Conservation (phyloP, 2,329 filamentous ascomycete genomes). For the Endothia cerciana region DNA sequence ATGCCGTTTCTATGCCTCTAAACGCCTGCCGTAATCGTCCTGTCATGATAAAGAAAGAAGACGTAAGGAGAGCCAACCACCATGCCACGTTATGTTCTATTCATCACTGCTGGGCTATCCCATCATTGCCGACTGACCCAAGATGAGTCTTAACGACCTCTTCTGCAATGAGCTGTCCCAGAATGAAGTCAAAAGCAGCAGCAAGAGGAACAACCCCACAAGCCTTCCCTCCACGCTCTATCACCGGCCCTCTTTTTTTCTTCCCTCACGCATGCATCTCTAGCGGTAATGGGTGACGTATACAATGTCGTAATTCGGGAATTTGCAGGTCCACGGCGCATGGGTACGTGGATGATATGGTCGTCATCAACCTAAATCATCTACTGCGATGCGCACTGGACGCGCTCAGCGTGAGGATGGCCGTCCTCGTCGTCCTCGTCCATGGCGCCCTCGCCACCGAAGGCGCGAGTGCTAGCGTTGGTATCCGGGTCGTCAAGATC, state of each 20-base stretch:
- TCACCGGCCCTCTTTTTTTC: slow-evolving; percentile 3
- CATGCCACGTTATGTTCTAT: slow-evolving; percentile 18
- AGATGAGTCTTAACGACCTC: not conserved
- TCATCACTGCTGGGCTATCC: slow-evolving; percentile 12
- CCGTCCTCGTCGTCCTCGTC: slow-evolving; percentile 81
- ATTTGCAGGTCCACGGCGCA: not conserved
- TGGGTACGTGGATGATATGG: not conserved
- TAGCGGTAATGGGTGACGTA: not conserved
- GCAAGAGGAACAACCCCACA: not conserved
- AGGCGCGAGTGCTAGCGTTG: slow-evolving; percentile 68
- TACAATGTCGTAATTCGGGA: not conserved
- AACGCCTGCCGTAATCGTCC: slow-evolving; percentile 29
- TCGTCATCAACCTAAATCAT: slow-evolving; percentile 28
- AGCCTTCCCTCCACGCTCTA: slow-evolving; percentile 3
- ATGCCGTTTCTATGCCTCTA: slow-evolving; percentile 29
- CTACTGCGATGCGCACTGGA: slow-evolving; percentile 89
- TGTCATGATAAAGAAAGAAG: slow-evolving; percentile 22
- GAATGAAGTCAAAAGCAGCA: slow-evolving; percentile 4
- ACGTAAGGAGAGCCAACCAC: slow-evolving; percentile 21
- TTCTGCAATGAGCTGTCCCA: slow-evolving; percentile 4
- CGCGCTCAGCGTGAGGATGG: slow-evolving; percentile 74
- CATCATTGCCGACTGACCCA: slow-evolving; percentile 18
- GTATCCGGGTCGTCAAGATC: slow-evolving; percentile 84
- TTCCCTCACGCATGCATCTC: not conserved
- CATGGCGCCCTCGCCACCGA: slow-evolving; percentile 62